These are phyloP conservation scores for Podospora appendiculata DNA, from an alignment of 495 filamentous ascomycete species.

Conservation along the genomic window DNA sequence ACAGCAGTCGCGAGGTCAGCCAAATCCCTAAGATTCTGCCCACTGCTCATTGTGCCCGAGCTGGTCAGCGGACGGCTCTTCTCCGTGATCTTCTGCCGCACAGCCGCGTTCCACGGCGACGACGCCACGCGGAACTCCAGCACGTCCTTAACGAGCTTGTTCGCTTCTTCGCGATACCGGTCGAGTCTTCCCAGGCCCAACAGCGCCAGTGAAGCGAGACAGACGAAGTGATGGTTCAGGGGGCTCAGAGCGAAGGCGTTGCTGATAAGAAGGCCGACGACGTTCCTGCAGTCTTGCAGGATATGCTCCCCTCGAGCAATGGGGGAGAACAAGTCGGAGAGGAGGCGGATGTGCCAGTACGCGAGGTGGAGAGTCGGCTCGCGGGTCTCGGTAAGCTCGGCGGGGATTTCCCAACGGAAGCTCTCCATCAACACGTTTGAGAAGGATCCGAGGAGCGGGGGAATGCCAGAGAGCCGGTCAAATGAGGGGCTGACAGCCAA, in stretches of 20 bases:
- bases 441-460: conserved; percentile 15
- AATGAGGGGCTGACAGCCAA: conserved; percentile 10
- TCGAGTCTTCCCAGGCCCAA: conserved; percentile 48
- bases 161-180: conserved; percentile 25
- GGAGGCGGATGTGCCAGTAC: conserved; percentile 66
- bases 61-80: conserved; percentile 22
- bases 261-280: conserved; percentile 46
- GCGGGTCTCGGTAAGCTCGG: conserved; percentile 15
- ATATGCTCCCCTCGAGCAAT: conserved; percentile 36
- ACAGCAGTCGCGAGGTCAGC: conserved; percentile 52
- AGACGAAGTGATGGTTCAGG: conserved; percentile 64
- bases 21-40: conserved; percentile 46
- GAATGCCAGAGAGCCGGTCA: conserved; percentile 6
- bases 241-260: conserved; percentile 52
- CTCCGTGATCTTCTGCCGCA: conserved; percentile 40
- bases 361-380: conserved; percentile 53
- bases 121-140: conserved; percentile 24
- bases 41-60: not conserved
- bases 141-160: conserved; percentile 22
- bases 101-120: conserved; percentile 36
- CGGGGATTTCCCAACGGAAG: conserved; percentile 39
- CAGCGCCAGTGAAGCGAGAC: conserved; percentile 61
- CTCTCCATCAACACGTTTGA: conserved; percentile 31
- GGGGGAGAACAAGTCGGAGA: conserved; percentile 51
- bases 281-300: conserved; percentile 52